Percentiles rank a stretch among this genome's conserved stretches.
Evolutionary conservation across 225 moss, liverwort and hornwort species (phyloP).

Genomic region (Bryum argenteum): DNA sequence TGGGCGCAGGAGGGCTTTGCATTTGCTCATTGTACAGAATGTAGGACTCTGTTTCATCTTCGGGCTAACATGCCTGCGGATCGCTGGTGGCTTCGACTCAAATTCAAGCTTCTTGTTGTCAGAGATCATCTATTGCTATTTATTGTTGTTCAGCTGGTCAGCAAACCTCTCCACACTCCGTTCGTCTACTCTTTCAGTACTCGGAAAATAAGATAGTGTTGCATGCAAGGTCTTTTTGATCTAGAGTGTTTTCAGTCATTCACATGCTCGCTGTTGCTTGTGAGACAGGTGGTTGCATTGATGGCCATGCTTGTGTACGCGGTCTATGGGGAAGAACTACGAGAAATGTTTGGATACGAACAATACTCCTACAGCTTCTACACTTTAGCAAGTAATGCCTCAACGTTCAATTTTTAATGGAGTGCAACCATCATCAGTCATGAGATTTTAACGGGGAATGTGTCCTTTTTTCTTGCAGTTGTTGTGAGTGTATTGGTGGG

Average conservation of each 20-base stretch:
- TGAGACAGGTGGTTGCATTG: conserved; percentile 70
- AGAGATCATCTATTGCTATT: conserved; percentile 80
- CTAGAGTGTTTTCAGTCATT: conserved; percentile 7
- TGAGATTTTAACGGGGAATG: background rate
- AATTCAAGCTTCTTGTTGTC: conserved; percentile 79
- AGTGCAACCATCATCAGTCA: background rate
- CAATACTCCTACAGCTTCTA: conserved; percentile 74
- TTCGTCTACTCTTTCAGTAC: no score
- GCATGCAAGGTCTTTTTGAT: conserved; percentile 10
- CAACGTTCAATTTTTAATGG: conserved; percentile 1
- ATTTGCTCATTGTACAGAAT: conserved; percentile 94
- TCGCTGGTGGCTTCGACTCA: conserved; percentile 86
- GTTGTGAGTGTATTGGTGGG: conserved; percentile 79
- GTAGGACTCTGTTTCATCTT: conserved; percentile 78
- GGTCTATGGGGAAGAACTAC: conserved; percentile 67
- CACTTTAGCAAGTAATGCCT: conserved; percentile 69
- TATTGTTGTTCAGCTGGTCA: conserved; percentile 80
- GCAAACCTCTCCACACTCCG: conserved; percentile 18
- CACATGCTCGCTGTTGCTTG: background rate
- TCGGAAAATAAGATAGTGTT: background rate
- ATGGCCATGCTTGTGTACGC: conserved; percentile 69
- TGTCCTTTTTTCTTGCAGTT: conserved; percentile 53
- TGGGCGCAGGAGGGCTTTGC: conserved; percentile 86
- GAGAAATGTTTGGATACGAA: conserved; percentile 76
- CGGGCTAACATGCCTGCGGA: conserved; percentile 80